These are phyloP conservation scores for Mycena belliarum DNA, from an alignment of 768 basidiomycete genomes.

Conservation along the genomic window DNA sequence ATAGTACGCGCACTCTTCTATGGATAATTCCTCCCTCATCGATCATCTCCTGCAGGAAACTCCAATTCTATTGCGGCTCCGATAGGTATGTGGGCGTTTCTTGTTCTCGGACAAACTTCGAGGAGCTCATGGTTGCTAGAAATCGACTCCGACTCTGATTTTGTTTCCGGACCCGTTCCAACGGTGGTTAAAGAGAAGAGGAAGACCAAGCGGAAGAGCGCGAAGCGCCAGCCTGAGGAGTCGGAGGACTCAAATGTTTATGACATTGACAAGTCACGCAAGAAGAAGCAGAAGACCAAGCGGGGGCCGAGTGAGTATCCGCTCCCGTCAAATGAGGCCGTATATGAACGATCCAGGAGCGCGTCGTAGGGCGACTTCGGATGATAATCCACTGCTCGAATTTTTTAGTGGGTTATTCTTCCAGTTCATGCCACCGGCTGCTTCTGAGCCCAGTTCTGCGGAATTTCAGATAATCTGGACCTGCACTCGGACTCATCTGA, in stretches of 20 bases:
- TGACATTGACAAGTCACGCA: not conserved
- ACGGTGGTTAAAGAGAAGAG: not conserved
- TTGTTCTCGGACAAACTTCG: not conserved
- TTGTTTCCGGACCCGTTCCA: conserved; percentile 42
- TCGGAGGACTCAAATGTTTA: not conserved
- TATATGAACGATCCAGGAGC: not conserved
- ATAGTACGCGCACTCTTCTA: too few relatives aligned
- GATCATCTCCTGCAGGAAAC: conserved; percentile 28
- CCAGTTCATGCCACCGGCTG: not conserved
- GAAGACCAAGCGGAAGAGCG: conserved; percentile 27
- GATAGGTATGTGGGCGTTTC: conserved; percentile 28
- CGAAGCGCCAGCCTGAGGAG: conserved; percentile 22
- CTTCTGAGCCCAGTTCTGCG: not conserved
- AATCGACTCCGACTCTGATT: conserved; percentile 52
- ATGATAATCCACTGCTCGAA: conserved; percentile 44
- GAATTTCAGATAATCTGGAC: conserved; percentile 26
- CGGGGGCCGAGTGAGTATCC: not conserved
- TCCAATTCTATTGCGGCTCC: conserved; percentile 32
- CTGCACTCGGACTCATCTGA: conserved; percentile 47
- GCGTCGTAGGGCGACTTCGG: not conserved
- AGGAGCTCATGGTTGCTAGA: conserved; percentile 28
- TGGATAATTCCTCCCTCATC: too few relatives aligned
- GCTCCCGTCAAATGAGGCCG: not conserved
- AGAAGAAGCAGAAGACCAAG: conserved; percentile 6
- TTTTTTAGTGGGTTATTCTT: conserved; percentile 49